Evolutionary conservation across 495 filamentous ascomycete species (phyloP).

Genomic region (Neurospora intermedia): DNA sequence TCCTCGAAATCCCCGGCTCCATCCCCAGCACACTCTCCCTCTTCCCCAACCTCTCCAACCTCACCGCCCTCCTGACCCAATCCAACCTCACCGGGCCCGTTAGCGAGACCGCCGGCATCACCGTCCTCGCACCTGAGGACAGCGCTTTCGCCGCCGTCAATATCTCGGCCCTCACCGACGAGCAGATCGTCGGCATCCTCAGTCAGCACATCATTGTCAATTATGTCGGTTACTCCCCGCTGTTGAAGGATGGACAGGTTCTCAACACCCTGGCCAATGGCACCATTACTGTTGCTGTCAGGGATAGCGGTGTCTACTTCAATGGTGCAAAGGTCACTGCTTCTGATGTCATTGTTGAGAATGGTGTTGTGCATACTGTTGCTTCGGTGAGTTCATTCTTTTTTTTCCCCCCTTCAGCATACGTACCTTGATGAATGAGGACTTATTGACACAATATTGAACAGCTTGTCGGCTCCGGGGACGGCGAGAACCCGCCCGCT

Average conservation of each 20-base stretch:
- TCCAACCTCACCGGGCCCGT: slow-evolving; percentile 4
- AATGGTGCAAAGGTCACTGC: slow-evolving; percentile 25
- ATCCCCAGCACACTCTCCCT: neutral
- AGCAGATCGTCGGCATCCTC: slow-evolving; percentile 6
- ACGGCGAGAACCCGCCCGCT: neutral
- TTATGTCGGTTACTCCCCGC: slow-evolving; percentile 22
- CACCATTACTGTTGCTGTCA: slow-evolving; percentile 19
- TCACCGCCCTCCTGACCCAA: neutral
- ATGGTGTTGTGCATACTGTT: slow-evolving; percentile 31
- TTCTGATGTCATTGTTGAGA: slow-evolving; percentile 21
- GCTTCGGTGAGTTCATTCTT: slow-evolving; percentile 19
- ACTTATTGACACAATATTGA: neutral
- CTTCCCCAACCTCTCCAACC: neutral
- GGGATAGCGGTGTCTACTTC: slow-evolving; percentile 17
- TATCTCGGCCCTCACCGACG: slow-evolving; percentile 2
- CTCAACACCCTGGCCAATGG: slow-evolving; percentile 21
- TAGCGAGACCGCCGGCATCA: slow-evolving; percentile 12
- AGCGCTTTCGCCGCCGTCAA: slow-evolving; percentile 9
- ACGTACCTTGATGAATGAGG: neutral
- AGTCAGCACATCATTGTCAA: slow-evolving; percentile 20
- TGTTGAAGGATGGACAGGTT: slow-evolving; percentile 17
- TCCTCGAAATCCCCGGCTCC: slow-evolving; percentile 21
- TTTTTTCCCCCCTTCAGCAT: too few species aligned
- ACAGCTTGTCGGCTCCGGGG: neutral
- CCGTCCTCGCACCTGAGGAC: slow-evolving; percentile 17